A percentile compares a stretch with the other conserved stretches of the same genome.
Conservation (phyloP, 192 early-diverging fungal genomes). For the Backusella westeae region DNA sequence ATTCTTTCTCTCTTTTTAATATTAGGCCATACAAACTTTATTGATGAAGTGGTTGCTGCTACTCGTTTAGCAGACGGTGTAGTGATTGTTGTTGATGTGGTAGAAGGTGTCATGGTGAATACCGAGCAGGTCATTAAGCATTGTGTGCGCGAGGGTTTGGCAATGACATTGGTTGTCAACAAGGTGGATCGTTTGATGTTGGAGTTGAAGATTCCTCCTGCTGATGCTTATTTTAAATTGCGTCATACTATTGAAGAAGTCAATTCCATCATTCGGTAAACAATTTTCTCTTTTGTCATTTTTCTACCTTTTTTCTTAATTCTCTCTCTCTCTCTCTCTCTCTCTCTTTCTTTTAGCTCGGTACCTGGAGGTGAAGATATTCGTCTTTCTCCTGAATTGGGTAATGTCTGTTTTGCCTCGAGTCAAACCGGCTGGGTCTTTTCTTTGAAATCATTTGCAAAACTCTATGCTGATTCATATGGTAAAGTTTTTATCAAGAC, state of each 20-base stretch:
- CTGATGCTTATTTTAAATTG: constrained; percentile 96
- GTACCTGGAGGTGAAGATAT: constrained; percentile 54
- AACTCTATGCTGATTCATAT: constrained; percentile 82
- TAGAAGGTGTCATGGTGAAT: constrained; percentile 95
- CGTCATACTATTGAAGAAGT: constrained; percentile 96
- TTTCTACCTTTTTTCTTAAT: neutral
- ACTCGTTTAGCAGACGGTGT: constrained; percentile 87
- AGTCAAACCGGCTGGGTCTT: constrained; percentile 93
- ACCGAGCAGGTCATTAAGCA: constrained; percentile 86
- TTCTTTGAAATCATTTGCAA: constrained; percentile 87
- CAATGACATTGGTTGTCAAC: constrained; percentile 90
- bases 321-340: no score
- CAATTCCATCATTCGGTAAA: constrained; percentile 72
- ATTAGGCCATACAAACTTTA: constrained; percentile 88
- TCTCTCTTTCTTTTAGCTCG: neutral
- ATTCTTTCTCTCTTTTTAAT: neutral
- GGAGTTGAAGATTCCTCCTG: constrained; percentile 94
- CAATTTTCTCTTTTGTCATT: neutral
- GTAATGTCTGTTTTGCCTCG: constrained; percentile 96
- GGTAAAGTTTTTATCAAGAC: constrained; percentile 35
- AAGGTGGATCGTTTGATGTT: constrained; percentile 98
- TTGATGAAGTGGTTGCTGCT: constrained; percentile 89
- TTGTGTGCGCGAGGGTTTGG: constrained; percentile 73
- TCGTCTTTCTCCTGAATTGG: constrained; percentile 87
- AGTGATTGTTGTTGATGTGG: constrained; percentile 89